A percentile compares a stretch with the other conserved stretches of the same genome.
Conservation (phyloP, 768 basidiomycete genomes). For the Suillus paluster region DNA sequence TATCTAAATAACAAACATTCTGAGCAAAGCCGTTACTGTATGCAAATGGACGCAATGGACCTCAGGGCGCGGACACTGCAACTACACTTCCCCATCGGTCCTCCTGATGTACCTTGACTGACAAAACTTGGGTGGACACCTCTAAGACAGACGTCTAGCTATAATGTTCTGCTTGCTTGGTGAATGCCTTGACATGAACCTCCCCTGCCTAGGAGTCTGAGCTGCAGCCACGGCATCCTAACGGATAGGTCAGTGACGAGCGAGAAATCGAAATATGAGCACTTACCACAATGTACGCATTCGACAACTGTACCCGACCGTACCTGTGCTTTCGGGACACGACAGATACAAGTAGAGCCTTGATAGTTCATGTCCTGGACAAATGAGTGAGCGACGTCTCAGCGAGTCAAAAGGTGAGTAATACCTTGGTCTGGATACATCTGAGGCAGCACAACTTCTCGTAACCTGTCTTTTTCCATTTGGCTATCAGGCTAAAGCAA, state of each 20-base stretch:
- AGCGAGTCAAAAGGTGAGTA: slow-evolving; percentile 5
- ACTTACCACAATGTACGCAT: slow-evolving; percentile 95
- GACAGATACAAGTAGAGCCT: slow-evolving; percentile 97
- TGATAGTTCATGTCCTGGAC: slow-evolving; percentile 97
- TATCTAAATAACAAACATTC: slow-evolving; percentile 7
- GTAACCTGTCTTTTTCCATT: slow-evolving; percentile 99
- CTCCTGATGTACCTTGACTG: slow-evolving; percentile 60
- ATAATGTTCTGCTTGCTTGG: not conserved
- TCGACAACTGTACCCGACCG: slow-evolving; percentile 91
- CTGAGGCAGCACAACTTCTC: slow-evolving; percentile 97
- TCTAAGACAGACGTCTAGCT: too few species aligned
- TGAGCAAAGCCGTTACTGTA: not conserved
- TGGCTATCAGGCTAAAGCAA: slow-evolving; percentile 81
- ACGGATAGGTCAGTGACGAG: slow-evolving; percentile 15
- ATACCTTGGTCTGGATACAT: slow-evolving; percentile 92
- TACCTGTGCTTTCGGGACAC: slow-evolving; percentile 94
- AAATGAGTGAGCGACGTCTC: slow-evolving; percentile 10
- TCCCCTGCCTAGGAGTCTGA: slow-evolving; percentile 67
- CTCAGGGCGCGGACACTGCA: slow-evolving; percentile 19
- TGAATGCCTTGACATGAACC: not conserved
- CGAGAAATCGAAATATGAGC: not conserved
- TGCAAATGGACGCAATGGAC: not conserved
- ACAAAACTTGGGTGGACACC: slow-evolving; percentile 35
- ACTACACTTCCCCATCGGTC: slow-evolving; percentile 36
- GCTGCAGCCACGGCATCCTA: slow-evolving; percentile 90